phyloP scores from a whole-genome alignment of 768 basidiomycete genomes.

The Leccinum uliginosum region DNA sequence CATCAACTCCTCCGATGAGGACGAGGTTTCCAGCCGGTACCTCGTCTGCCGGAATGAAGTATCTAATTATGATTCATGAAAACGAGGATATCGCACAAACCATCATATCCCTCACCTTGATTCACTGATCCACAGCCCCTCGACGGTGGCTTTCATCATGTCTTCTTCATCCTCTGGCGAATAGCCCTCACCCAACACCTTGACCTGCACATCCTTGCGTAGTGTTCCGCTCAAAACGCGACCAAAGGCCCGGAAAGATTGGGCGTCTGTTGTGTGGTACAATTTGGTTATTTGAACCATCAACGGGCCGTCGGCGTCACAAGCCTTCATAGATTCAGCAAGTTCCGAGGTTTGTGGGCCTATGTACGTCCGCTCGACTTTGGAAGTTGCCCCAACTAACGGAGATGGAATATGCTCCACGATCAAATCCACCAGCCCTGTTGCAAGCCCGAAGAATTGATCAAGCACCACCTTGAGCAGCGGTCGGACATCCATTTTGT shows the following conservation, averaged over 20 bases:
- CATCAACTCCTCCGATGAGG: slow-evolving; percentile 88
- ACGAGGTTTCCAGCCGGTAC: slow-evolving; percentile 91
- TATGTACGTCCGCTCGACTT: slow-evolving; percentile 82
- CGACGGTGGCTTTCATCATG: slow-evolving; percentile 81
- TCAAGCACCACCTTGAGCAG: slow-evolving; percentile 88
- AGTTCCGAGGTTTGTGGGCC: slow-evolving; percentile 83
- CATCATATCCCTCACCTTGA: slow-evolving; percentile 55
- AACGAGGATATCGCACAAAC: background rate
- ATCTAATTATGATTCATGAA: slow-evolving; percentile 44
- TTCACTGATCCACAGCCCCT: slow-evolving; percentile 88
- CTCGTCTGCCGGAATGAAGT: slow-evolving; percentile 86
- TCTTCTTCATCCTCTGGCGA: slow-evolving; percentile 99
- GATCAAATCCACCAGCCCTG: slow-evolving; percentile 91
- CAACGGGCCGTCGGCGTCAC: slow-evolving; percentile 79
- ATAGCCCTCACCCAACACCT: slow-evolving; percentile 97
- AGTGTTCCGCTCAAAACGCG: slow-evolving; percentile 91
- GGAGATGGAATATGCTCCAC: slow-evolving; percentile 89
- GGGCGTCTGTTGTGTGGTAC: slow-evolving; percentile 95
- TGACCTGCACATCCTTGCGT: slow-evolving; percentile 75
- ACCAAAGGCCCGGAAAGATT: slow-evolving; percentile 94
- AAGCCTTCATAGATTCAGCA: slow-evolving; percentile 74
- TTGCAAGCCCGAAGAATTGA: slow-evolving; percentile 92
- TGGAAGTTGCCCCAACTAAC: slow-evolving; percentile 48
- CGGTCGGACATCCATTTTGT: slow-evolving; percentile 98
- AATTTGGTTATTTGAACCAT: slow-evolving; percentile 94